Evolutionary conservation across 768 basidiomycete species (phyloP).

Genomic region (Suillus clintonianus): DNA sequence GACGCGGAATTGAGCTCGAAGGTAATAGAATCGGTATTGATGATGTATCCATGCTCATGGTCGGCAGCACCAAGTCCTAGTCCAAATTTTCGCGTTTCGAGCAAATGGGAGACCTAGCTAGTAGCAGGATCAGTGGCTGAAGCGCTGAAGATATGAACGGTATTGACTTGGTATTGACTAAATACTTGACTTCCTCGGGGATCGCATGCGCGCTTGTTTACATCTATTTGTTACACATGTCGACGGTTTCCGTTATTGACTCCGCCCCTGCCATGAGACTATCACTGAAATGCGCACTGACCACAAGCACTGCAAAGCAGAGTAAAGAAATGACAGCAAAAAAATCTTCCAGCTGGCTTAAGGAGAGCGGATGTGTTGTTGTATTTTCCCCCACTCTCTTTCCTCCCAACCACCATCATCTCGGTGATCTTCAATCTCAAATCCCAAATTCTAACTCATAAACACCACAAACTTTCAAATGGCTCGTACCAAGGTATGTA

Average conservation of each 20-base stretch:
- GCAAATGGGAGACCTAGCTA: neutral
- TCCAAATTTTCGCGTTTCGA: neutral
- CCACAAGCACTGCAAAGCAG: slow-evolving; percentile 27
- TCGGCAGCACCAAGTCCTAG: neutral
- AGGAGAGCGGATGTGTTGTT: slow-evolving; percentile 9
- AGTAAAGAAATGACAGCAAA: slow-evolving; percentile 14
- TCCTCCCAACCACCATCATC: slow-evolving; percentile 21
- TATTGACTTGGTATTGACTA: neutral
- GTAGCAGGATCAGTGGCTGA: neutral
- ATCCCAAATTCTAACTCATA: neutral
- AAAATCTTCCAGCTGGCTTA: slow-evolving; percentile 13
- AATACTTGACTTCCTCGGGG: neutral
- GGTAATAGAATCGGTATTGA: slow-evolving; percentile 60
- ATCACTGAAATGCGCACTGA: slow-evolving; percentile 15
- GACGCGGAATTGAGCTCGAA: slow-evolving; percentile 36
- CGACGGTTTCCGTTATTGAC: slow-evolving; percentile 6
- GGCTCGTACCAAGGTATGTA: slow-evolving; percentile 65
- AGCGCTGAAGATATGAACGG: neutral
- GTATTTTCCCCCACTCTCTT: slow-evolving; percentile 13
- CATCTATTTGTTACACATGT: slow-evolving; percentile 18
- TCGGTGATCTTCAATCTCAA: slow-evolving; percentile 3
- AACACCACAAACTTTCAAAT: slow-evolving; percentile 38
- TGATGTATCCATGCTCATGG: slow-evolving; percentile 17
- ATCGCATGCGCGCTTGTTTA: slow-evolving; percentile 11
- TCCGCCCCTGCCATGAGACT: neutral